Conservation (phyloP, 345 rosid genomes). For the Fremontodendron californicum region DNA sequence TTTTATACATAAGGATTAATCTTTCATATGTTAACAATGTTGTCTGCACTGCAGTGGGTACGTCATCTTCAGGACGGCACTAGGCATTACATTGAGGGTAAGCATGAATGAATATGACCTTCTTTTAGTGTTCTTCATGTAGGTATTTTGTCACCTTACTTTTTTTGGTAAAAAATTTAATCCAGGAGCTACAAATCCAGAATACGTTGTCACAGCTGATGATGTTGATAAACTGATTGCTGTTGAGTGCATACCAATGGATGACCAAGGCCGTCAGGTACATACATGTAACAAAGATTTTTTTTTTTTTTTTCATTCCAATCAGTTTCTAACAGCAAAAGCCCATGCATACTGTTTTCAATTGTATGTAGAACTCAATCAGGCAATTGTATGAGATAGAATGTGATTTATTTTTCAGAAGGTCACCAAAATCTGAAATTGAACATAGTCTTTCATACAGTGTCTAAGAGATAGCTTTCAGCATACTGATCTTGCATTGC, state of each 20-base stretch:
- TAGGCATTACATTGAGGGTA: conserved; percentile 89
- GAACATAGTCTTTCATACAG: not conserved
- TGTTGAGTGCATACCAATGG: conserved; percentile 99
- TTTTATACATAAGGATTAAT: not conserved
- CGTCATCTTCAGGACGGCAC: conserved; percentile 97
- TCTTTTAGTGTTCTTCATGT: not conserved
- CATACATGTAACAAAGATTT: conserved; percentile 3
- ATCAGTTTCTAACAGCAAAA: conserved; percentile 8
- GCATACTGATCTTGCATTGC: not conserved
- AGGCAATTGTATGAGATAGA: not conserved
- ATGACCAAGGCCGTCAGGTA: conserved; percentile 95
- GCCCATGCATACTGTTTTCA: not conserved
- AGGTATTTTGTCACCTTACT: not conserved
- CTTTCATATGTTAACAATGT: not conserved
- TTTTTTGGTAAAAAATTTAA: not conserved
- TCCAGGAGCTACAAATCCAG: conserved; percentile 96
- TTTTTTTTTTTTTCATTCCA: not conserved
- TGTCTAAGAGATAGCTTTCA: not conserved
- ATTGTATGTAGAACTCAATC: not conserved
- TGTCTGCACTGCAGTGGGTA: conserved; percentile 58
- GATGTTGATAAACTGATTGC: conserved; percentile 95
- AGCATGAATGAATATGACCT: conserved; percentile 17
- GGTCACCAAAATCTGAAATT: not conserved
- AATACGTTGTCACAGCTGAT: conserved; percentile 94
- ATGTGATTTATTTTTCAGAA: not conserved